Percentiles rank a stretch among this genome's conserved stretches.
Conservation (phyloP, 176 grass and related monocot species). For the Poa annua region DNA sequence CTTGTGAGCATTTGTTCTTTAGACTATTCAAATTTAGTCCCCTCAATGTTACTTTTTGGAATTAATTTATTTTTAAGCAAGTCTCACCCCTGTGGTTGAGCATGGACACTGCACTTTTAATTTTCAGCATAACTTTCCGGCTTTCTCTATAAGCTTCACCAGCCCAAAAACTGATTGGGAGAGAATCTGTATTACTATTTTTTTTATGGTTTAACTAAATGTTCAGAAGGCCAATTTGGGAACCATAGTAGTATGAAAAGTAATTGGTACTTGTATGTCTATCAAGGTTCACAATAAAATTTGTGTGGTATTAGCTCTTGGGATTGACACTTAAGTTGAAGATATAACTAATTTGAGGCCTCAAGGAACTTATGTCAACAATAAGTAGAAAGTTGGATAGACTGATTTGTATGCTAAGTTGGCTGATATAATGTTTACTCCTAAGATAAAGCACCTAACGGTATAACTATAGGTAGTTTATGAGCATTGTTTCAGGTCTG, state of each 20-base stretch:
- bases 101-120: constrained; percentile 5
- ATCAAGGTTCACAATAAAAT: not conserved
- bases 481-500: not conserved
- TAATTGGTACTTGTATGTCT: not conserved
- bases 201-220: constrained; percentile 22
- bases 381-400: not conserved
- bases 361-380: not conserved
- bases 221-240: not conserved
- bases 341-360: not conserved
- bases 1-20: constrained; percentile 17
- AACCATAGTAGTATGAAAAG: not conserved
- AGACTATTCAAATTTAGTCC: constrained; percentile 11
- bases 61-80: not conserved
- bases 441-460: not conserved
- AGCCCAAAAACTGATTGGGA: not conserved
- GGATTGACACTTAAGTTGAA: constrained; percentile 28
- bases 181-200: not conserved
- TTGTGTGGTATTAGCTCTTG: not conserved
- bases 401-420: not conserved
- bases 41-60: not conserved
- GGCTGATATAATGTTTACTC: not conserved
- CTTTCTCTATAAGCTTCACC: not conserved
- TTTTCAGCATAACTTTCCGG: constrained; percentile 14
- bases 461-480: not conserved
- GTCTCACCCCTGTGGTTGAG: not conserved